phyloP scores from a whole-genome alignment of 192 early-diverging fungal genomes.

The Coemansia sp. region DNA sequence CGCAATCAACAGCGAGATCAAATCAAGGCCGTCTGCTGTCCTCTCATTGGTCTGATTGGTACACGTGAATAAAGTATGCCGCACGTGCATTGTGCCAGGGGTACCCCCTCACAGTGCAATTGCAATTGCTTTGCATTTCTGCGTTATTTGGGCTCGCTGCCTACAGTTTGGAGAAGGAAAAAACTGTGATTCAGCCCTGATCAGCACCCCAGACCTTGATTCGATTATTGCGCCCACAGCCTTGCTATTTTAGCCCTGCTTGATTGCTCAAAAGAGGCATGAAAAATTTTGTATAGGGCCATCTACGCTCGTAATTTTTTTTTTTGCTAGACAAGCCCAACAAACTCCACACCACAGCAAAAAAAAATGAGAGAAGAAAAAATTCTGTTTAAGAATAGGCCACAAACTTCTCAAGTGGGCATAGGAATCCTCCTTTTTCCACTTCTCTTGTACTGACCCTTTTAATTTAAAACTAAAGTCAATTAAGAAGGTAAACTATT shows the following conservation, averaged over 20 bases:
- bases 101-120: conserved; percentile 9
- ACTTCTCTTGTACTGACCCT: conserved; percentile 47
- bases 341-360: no score
- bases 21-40: conserved; percentile 12
- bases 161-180: not conserved
- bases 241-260: no score
- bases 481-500: conserved; percentile 49
- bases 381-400: conserved; percentile 8
- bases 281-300: conserved; percentile 11
- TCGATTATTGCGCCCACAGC: no score
- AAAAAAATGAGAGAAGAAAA: not conserved
- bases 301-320: not conserved
- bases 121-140: not conserved
- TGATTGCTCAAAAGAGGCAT: no score
- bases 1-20: conserved; percentile 24
- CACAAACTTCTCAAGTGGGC: conserved; percentile 2
- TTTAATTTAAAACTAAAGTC: conserved; percentile 25
- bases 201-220: no score
- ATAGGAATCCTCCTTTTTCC: conserved; percentile 41
- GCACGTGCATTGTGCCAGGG: conserved; percentile 40
- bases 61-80: conserved; percentile 42
- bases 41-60: conserved; percentile 17
- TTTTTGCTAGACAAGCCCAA: not conserved
- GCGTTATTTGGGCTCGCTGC: no score
- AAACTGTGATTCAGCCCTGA: not conserved